phyloP scores from a whole-genome alignment of 2,329 filamentous ascomycete species.

The Cyphellophora attinorum region DNA sequence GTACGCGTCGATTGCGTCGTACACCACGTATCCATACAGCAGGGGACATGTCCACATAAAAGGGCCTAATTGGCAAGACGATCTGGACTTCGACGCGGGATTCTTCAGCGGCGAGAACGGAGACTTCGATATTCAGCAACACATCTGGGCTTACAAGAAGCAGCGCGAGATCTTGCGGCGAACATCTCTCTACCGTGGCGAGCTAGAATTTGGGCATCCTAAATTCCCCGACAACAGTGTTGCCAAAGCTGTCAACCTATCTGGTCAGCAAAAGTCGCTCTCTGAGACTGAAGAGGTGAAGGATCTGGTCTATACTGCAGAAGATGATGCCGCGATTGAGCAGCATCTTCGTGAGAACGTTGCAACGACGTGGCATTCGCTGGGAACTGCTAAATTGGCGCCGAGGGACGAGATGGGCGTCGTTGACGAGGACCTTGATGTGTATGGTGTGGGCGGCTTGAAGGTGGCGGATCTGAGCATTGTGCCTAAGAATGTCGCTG shows the following conservation, averaged over 20 bases:
- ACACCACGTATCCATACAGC: conserved; percentile 52
- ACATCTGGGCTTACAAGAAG: conserved; percentile 56
- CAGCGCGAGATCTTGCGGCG: conserved; percentile 52
- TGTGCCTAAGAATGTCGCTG: conserved; percentile 24
- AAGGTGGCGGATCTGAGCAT: conserved; percentile 24
- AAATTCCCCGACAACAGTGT: conserved; percentile 32
- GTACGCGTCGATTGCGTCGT: conserved; percentile 45
- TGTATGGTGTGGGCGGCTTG: conserved; percentile 32
- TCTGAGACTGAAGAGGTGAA: conserved; percentile 9
- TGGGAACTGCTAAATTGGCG: conserved; percentile 34
- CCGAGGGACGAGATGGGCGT: conserved; percentile 32
- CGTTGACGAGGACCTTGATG: conserved; percentile 30
- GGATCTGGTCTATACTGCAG: conserved; percentile 36
- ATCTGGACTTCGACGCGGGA: conserved; percentile 48
- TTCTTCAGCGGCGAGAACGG: conserved; percentile 46
- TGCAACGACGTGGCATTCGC: conserved; percentile 9
- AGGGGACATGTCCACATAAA: conserved; percentile 53
- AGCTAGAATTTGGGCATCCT: conserved; percentile 28
- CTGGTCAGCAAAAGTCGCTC: neutral
- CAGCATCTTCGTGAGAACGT: conserved; percentile 5
- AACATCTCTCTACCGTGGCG: conserved; percentile 40
- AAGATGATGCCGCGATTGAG: conserved; percentile 40
- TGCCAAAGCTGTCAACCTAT: conserved; percentile 26
- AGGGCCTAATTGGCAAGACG: conserved; percentile 25
- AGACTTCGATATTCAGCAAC: conserved; percentile 47